Percentiles rank a stretch among this genome's conserved stretches.
phyloP scores from a whole-genome alignment of 306 rosid species.

The Sophora flavescens region DNA sequence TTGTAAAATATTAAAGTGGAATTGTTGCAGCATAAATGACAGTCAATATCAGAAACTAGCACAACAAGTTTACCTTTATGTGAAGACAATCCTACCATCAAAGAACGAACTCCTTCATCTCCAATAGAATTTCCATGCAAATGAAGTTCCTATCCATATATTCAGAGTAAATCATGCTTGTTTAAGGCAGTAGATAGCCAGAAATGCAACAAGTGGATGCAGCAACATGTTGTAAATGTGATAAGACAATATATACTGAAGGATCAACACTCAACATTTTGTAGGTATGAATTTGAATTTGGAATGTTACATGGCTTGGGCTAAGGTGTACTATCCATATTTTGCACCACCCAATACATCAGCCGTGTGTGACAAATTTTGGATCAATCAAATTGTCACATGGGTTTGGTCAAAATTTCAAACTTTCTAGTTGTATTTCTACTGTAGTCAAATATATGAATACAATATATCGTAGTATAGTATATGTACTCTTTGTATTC shows the following conservation, averaged over 20 bases:
- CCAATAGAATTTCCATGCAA: constrained; percentile 96
- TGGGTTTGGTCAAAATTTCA: too few relatives aligned
- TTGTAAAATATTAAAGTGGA: constrained; percentile 28
- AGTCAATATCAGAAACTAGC: constrained; percentile 34
- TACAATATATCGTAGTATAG: too few relatives aligned
- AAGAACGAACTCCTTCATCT: constrained; percentile 89
- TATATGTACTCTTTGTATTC: too few relatives aligned
- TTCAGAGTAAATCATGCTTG: constrained; percentile 41
- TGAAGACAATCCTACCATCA: constrained; percentile 74
- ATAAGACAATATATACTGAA: constrained; percentile 28
- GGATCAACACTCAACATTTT: constrained; percentile 23
- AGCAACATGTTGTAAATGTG: constrained; percentile 23
- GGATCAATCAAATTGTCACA: too few relatives aligned
- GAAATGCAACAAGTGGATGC: constrained; percentile 23
- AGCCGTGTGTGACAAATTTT: too few relatives aligned
- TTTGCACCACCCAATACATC: too few relatives aligned
- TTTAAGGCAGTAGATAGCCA: constrained; percentile 41
- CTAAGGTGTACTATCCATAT: too few relatives aligned
- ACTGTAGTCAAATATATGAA: too few relatives aligned
- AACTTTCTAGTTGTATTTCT: too few relatives aligned
- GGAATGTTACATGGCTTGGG: too few relatives aligned
- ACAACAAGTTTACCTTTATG: constrained; percentile 71
- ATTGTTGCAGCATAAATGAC: constrained; percentile 23
- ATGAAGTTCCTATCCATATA: constrained; percentile 80
- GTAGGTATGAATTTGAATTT: constrained; percentile 17